Conservation (phyloP, 768 basidiomycete genomes). For the Cystobasidium tubakii region DNA sequence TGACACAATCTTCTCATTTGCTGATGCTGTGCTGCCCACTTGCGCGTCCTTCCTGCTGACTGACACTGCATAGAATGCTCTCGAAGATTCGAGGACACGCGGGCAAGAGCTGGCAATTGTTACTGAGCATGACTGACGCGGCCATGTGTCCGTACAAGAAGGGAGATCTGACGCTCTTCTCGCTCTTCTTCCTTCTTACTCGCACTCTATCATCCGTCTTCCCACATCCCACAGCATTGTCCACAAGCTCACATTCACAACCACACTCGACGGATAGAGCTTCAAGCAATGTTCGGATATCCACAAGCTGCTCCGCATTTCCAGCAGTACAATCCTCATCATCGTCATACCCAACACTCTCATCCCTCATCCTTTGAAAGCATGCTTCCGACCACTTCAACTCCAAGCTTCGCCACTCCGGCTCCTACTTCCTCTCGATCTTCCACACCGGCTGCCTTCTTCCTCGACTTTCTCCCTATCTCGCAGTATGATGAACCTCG, state of each 20-base stretch:
- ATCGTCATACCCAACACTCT: neutral
- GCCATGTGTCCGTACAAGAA: neutral
- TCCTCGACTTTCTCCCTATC: neutral
- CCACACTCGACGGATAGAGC: neutral
- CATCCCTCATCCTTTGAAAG: no score
- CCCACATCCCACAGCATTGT: neutral
- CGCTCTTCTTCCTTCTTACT: neutral
- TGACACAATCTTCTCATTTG: no score
- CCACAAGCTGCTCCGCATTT: conserved; percentile 2
- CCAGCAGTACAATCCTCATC: neutral
- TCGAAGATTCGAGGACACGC: neutral
- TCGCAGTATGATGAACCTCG: neutral
- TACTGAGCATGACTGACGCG: neutral
- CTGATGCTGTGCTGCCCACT: no score
- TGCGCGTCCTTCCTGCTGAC: neutral
- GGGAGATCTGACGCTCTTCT: neutral
- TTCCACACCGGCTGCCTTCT: neutral
- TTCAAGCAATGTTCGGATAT: neutral
- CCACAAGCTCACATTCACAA: no score
- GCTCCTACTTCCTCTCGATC: neutral
- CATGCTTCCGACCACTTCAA: no score
- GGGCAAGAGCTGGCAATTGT: neutral
- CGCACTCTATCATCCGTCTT: neutral
- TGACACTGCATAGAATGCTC: neutral
- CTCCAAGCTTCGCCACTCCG: neutral